Conservation (phyloP, 2,329 filamentous ascomycete species). For the Hypoxylon sp. region DNA sequence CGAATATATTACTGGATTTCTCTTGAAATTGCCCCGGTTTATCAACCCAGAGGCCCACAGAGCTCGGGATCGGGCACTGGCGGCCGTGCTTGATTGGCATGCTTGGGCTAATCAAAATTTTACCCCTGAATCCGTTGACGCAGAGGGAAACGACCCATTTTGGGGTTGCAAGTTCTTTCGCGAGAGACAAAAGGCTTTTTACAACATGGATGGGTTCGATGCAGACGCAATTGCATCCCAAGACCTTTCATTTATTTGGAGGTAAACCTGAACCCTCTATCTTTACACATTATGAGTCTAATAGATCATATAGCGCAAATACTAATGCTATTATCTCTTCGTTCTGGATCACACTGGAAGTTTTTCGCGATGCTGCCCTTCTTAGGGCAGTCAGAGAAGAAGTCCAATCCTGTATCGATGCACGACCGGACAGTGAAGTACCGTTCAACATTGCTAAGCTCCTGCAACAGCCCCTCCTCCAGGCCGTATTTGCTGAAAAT, state of each 20-base stretch:
- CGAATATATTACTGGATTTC: too few relatives aligned
- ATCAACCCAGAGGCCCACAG: conserved; percentile 40
- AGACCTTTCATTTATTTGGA: conserved; percentile 43
- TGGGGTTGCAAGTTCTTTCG: conserved; percentile 43
- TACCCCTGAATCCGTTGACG: conserved; percentile 20
- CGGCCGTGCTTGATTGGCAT: conserved; percentile 39
- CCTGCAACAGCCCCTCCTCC: conserved; percentile 39
- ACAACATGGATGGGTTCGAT: conserved; percentile 42
- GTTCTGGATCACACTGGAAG: conserved; percentile 40
- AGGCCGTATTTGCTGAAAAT: conserved; percentile 44
- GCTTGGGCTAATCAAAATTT: conserved; percentile 39
- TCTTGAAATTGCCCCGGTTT: conserved; percentile 42
- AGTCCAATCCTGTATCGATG: conserved; percentile 32
- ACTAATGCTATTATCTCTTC: conserved; percentile 38
- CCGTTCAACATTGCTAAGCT: conserved; percentile 38
- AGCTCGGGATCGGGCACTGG: conserved; percentile 34
- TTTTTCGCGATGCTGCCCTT: conserved; percentile 40
- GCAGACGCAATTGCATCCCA: conserved; percentile 39
- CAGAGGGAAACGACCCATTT: conserved; percentile 39
- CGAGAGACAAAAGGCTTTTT: conserved; percentile 39
- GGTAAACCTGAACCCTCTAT: conserved; percentile 36
- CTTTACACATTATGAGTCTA: too few relatives aligned
- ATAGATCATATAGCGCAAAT: conserved; percentile 32
- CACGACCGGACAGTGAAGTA: conserved; percentile 24
- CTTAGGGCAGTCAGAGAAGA: conserved; percentile 36